A percentile compares a stretch with the other conserved stretches of the same genome.
Evolutionary conservation across 768 basidiomycete genomes (phyloP).

Genomic region (Boletus rubroflammeus): DNA sequence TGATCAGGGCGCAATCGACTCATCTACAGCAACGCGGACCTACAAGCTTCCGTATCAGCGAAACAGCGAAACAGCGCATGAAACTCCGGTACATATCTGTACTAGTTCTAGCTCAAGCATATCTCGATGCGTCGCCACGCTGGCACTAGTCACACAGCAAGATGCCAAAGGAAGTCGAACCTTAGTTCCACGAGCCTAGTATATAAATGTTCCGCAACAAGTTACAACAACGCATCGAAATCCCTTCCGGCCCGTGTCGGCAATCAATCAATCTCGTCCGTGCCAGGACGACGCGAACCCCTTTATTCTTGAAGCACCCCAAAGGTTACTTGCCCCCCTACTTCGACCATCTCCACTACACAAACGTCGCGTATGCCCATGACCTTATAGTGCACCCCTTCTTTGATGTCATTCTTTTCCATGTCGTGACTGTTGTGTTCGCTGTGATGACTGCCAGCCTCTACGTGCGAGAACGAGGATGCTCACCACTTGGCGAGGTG

Average conservation of each 20-base stretch:
- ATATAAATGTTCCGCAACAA: neutral
- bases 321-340: neutral
- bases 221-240: neutral
- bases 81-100: neutral
- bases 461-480: neutral
- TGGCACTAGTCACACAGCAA: conserved; percentile 14
- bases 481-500: conserved; percentile 3
- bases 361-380: neutral
- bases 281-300: neutral
- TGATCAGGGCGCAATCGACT: conserved; percentile 8
- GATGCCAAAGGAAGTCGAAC: neutral
- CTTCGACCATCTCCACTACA: conserved; percentile 1
- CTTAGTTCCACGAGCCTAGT: conserved; percentile 6
- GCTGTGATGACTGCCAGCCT: neutral
- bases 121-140: no score
- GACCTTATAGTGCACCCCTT: conserved; percentile 1
- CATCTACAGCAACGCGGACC: conserved; percentile 21
- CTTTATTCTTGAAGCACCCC: conserved; percentile 6
- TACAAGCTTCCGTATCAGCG: conserved; percentile 15
- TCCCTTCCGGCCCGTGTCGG: neutral
- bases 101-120: neutral
- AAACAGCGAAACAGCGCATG: conserved; percentile 4
- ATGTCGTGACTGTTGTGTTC: conserved; percentile 6
- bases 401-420: neutral
- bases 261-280: neutral